Evolutionary conservation across 2,329 filamentous ascomycete genomes (phyloP).

Genomic region (Pseudocercospora crystallina): DNA sequence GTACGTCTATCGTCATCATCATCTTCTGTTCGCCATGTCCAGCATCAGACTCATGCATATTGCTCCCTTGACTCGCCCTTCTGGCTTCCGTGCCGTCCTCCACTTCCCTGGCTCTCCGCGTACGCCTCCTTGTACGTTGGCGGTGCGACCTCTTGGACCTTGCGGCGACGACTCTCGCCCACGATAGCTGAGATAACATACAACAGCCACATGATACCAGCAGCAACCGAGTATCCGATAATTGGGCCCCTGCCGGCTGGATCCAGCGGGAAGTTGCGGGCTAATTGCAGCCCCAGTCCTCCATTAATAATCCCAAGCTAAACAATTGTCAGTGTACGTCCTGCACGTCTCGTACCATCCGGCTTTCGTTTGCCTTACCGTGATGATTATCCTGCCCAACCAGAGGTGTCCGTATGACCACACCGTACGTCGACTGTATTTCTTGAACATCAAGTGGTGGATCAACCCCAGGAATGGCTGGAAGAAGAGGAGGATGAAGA

Average conservation of each 20-base stretch:
- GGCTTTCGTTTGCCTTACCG: constrained; percentile 11
- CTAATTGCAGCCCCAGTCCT: constrained; percentile 53
- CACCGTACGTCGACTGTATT: constrained; percentile 45
- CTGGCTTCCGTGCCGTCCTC: neutral
- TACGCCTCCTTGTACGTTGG: constrained; percentile 13
- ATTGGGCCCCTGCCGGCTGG: constrained; percentile 35
- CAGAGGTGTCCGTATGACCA: constrained; percentile 56
- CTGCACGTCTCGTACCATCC: too few relatives aligned
- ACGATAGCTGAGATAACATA: constrained; percentile 38
- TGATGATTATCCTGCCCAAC: constrained; percentile 53
- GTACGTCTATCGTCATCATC: too few relatives aligned
- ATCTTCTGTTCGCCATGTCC: too few relatives aligned
- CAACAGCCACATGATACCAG: constrained; percentile 47
- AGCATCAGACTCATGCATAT: constrained; percentile 3
- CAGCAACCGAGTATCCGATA: constrained; percentile 53
- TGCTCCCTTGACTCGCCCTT: neutral
- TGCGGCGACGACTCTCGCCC: constrained; percentile 19
- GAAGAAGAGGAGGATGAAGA: constrained; percentile 54
- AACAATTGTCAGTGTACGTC: too few relatives aligned
- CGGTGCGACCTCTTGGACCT: constrained; percentile 6
- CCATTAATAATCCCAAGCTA: constrained; percentile 57
- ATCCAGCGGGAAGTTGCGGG: constrained; percentile 38
- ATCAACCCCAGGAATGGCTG: constrained; percentile 54
- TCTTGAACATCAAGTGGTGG: constrained; percentile 55
- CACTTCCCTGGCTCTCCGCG: constrained; percentile 11